These are phyloP conservation scores for Pugionium cornutum DNA, from an alignment of 345 rosid species.

Conservation along the genomic window DNA sequence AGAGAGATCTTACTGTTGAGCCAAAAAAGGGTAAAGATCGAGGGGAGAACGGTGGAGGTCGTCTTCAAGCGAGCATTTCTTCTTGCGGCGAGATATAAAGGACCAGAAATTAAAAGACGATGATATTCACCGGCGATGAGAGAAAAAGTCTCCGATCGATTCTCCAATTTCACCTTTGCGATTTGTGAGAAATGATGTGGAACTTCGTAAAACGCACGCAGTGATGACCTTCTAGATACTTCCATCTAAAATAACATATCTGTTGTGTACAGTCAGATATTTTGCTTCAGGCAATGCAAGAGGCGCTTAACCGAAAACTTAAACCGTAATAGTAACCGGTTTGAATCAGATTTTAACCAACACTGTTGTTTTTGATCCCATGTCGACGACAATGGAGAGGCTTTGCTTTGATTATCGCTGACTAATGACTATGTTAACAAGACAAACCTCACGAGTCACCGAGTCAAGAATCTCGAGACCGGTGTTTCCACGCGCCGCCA, in stretches of 20 bases:
- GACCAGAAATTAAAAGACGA: conserved; percentile 9
- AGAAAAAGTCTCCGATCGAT: conserved; percentile 17
- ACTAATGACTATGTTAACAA: no score
- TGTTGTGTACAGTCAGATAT: conserved; percentile 31
- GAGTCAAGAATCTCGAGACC: conserved; percentile 41
- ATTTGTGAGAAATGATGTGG: conserved; percentile 24
- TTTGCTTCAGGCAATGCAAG: conserved; percentile 23
- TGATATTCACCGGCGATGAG: conserved; percentile 8
- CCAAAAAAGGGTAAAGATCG: conserved; percentile 22
- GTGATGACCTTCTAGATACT: conserved; percentile 35
- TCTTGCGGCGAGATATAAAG: conserved; percentile 6
- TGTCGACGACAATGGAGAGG: conserved; percentile 21
- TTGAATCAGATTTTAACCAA: conserved; percentile 10
- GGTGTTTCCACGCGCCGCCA: conserved; percentile 37
- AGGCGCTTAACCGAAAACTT: conserved; percentile 14
- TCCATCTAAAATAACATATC: conserved; percentile 27
- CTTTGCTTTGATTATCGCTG: neutral
- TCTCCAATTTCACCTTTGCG: conserved; percentile 33
- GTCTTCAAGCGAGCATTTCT: conserved; percentile 34
- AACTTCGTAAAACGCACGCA: conserved; percentile 31
- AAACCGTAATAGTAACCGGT: conserved; percentile 17
- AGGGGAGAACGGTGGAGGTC: conserved; percentile 15
- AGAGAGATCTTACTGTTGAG: conserved; percentile 28
- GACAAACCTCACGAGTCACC: conserved; percentile 37
- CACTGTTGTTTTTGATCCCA: neutral